A percentile compares a stretch with the other conserved stretches of the same genome.
Conservation (phyloP, 495 filamentous ascomycete species). For the Penicillium flavigenum region DNA sequence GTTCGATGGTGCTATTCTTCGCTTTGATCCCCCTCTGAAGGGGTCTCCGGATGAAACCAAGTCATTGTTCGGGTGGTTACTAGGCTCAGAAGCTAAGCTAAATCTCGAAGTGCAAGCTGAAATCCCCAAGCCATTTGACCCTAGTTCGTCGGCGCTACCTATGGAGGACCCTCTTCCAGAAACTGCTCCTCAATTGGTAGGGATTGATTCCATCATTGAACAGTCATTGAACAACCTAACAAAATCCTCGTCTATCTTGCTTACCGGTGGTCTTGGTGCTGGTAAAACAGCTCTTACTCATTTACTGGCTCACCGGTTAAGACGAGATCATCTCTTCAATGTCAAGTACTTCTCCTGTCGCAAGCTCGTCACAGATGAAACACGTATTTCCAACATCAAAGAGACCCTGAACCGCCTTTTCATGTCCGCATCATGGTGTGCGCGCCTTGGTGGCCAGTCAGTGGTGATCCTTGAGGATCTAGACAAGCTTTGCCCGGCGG, state of each 20-base stretch:
- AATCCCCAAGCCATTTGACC: conserved; percentile 58
- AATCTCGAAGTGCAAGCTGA: conserved; percentile 70
- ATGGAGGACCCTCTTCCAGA: conserved; percentile 54
- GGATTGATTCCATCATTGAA: conserved; percentile 73
- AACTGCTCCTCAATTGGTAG: conserved; percentile 66
- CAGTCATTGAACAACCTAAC: conserved; percentile 70
- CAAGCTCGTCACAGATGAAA: conserved; percentile 83
- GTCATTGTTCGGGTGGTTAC: conserved; percentile 64
- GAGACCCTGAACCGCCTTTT: conserved; percentile 81
- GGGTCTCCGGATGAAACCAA: conserved; percentile 46
- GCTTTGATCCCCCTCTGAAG: conserved; percentile 63
- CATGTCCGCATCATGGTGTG: conserved; percentile 85
- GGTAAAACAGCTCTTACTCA: conserved; percentile 79
- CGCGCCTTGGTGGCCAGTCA: conserved; percentile 75
- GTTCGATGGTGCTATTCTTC: conserved; percentile 69
- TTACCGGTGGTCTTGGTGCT: conserved; percentile 84
- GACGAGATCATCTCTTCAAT: conserved; percentile 66
- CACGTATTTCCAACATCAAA: conserved; percentile 82
- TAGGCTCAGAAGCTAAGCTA: conserved; percentile 71
- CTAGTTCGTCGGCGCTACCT: conserved; percentile 44
- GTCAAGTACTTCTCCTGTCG: conserved; percentile 79
- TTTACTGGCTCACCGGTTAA: conserved; percentile 64
- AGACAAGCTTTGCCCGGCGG: conserved; percentile 84
- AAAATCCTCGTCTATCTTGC: conserved; percentile 81
- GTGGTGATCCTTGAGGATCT: conserved; percentile 89